Base-by-base conservation (phyloP, 2,329 filamentous ascomycete species). In the Trichoderma atrobrunneum region DNA sequence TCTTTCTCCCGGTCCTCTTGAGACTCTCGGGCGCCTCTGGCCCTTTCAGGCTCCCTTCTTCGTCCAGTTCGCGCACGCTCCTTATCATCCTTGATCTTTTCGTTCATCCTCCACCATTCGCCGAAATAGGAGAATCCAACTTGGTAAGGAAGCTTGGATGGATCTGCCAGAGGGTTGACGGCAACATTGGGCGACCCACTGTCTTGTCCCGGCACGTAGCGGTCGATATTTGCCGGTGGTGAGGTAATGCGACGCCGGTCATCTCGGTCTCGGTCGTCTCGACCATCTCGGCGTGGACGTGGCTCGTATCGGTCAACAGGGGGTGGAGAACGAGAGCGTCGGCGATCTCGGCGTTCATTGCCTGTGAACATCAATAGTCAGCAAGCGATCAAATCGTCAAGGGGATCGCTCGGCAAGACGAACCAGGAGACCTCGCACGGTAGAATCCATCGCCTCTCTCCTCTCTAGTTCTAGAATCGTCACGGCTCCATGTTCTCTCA, bases 111-210 rank as follows among this genome's bases (percentile, higher is more conserved):
- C 93, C 93, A 95, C 93, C 93, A 95, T 80, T 95, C 93, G 21
- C 93, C 91, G 77, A 93, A 95, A 81, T 92, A 95, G 16, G 92
- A 95, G 81, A 95, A 95, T 2, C 93, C 93, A 70, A 95, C 93
- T 79, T 95, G 93, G 74, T 92, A 94, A 3, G 92, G 89, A 11
- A 95, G 85, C 73, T 89, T 89, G 76, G 92, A 85, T 2, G 93
- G 93, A 74, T 95, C 92, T 14, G 88, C 86, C 3, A 95, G 83
- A 10, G 92, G 92, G 75, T 95, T 95, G 21, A 85, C 81, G 1
- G 85, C 78, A 26, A 84, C 48, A 11, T 76, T 84, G 16, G 87
- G 81, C 21, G 87, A 80, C 28, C 85, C 83, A 39, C 78, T 78
- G 72, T 92, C 89, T 75, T 93, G 91, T 21, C 92, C 92, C 1